A percentile compares a stretch with the other conserved stretches of the same genome.
Conservation (phyloP, 148 eudicot species). For the Arctostaphylos glauca region DNA sequence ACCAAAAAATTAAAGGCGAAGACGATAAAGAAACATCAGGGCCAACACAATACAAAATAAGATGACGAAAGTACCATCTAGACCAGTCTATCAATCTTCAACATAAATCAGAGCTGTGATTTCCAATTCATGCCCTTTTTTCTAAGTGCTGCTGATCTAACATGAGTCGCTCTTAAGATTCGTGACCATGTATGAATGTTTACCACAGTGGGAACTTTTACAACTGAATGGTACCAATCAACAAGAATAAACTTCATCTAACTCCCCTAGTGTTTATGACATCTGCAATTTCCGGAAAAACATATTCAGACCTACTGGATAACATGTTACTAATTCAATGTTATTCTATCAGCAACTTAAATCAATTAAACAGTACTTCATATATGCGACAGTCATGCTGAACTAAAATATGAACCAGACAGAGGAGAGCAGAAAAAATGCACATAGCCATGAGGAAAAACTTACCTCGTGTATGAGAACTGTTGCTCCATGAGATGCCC, state of each 20-base stretch:
- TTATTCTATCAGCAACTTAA: neutral
- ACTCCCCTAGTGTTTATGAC: neutral
- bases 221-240: neutral
- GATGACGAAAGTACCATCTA: neutral
- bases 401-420: neutral
- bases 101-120: neutral
- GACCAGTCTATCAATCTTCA: neutral
- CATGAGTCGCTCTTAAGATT: neutral
- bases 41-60: neutral
- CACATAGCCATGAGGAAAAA: constrained; percentile 8
- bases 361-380: neutral
- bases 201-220: neutral
- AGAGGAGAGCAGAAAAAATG: neutral
- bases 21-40: neutral
- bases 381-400: neutral
- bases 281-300: too few relatives aligned
- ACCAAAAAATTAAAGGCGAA: neutral
- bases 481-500: constrained; percentile 84
- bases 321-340: neutral
- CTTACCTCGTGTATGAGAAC: constrained; percentile 91
- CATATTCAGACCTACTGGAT: neutral
- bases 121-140: neutral
- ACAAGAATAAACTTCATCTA: neutral
- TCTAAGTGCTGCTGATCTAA: neutral
- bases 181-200: neutral